Evolutionary conservation across 768 basidiomycete genomes (phyloP), one percentile per base, ranked within the genome.

Genomic region (Russula vinacea): DNA sequence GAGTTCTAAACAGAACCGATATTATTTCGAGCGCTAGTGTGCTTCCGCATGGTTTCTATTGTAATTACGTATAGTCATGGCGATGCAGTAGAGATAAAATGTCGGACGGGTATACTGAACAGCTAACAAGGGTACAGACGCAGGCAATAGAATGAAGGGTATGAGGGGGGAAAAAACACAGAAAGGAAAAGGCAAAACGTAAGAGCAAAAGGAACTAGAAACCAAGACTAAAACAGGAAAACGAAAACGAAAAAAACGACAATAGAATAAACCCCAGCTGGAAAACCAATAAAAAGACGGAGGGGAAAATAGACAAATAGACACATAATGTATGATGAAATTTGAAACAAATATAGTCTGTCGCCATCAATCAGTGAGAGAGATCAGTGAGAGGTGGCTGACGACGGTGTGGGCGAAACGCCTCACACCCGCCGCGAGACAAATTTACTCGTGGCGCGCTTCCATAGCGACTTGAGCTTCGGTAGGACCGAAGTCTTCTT

Each of bases 391-490:
- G n/a, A 29, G 32, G 47, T 5, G 37, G 29, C 49, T 13, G 24
- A 52, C n/a, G 10, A 24, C 13, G 33, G 16, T 45, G 52, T 19
- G 26, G 37, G 32, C 29, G 22, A 45, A 49, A 49, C 5, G 10
- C 24, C 39, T 65, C 59, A 65, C 35, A n/a, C 47, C 6, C 51
- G 40, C 49, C 64, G 49, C 49, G 54, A 26, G 47, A 29, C 33
- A 45, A 65, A 29, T 37, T 56, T 65, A 54, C 54, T 56, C 39
- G 59, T 32, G 32, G 59, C 64, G 16, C 64, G 64, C 64, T 65
- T 65, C 64, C 64, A 65, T 14, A 65, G 40, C 16, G 59, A 60
- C 49, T 65, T 65, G 24, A 65, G 39, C 32, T 29, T 53, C 33
- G 58, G 58, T 6, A 65, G 49, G 40, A 65, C 54, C 16, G 64